Conservation (phyloP, 371 early-diverging fungal species). For the Choanephora cucurbitarum region DNA sequence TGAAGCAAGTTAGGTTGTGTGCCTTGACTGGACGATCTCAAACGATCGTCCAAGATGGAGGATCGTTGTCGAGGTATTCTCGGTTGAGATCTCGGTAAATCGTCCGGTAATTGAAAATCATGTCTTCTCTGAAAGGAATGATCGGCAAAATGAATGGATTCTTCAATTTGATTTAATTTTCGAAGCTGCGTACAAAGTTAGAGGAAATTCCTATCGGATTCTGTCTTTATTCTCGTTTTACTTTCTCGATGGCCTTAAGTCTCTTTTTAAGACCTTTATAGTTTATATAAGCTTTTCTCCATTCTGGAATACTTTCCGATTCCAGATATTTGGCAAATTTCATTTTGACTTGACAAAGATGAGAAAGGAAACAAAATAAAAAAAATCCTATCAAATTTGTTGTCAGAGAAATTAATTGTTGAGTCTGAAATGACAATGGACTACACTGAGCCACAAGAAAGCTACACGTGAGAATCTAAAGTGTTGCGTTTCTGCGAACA, state of each 20-base stretch:
- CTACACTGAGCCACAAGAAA: neutral
- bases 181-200: slow-evolving; percentile 9
- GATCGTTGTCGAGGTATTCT: slow-evolving; percentile 20
- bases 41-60: slow-evolving; percentile 17
- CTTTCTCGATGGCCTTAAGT: slow-evolving; percentile 63
- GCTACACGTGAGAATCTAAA: too few relatives aligned
- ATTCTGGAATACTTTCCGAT: slow-evolving; percentile 80
- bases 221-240: slow-evolving; percentile 8
- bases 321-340: slow-evolving; percentile 82
- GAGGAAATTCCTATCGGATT: too few relatives aligned
- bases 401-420: too few relatives aligned
- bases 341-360: slow-evolving; percentile 43
- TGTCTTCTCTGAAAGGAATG: neutral
- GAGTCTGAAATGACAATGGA: neutral
- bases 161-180: slow-evolving; percentile 16
- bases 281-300: slow-evolving; percentile 78
- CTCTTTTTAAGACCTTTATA: slow-evolving; percentile 73
- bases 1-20: slow-evolving; percentile 6
- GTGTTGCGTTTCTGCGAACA: too few relatives aligned
- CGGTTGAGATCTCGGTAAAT: neutral
- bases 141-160: slow-evolving; percentile 5
- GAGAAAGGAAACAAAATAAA: neutral
- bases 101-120: neutral
- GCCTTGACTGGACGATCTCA: slow-evolving; percentile 5
- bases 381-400: neutral